Percentiles rank a stretch among this genome's conserved stretches.
Evolutionary conservation across 73 alveolate species (phyloP).

Genomic region (Symbiodinium natans): DNA sequence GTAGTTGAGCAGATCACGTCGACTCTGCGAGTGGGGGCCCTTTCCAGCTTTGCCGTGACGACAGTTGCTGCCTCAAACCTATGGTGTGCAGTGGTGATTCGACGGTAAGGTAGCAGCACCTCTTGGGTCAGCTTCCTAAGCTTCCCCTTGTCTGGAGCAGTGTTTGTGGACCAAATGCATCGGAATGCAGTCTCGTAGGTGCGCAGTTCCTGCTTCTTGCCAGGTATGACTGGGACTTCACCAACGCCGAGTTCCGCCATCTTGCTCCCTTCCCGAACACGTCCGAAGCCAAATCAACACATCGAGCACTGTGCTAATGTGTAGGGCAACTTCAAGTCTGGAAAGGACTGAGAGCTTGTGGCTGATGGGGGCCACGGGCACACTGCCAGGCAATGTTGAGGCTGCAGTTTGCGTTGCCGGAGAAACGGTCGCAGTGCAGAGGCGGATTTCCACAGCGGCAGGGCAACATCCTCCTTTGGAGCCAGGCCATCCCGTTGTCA

Average conservation of each 20-base stretch:
- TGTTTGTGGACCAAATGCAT: too few species aligned
- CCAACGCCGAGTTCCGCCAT: slow-evolving; percentile 45
- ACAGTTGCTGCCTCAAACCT: neutral
- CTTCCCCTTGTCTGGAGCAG: too few species aligned
- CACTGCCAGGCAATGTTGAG: slow-evolving; percentile 49
- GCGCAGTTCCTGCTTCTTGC: too few species aligned
- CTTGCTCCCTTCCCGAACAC: slow-evolving; percentile 46
- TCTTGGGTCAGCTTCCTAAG: neutral
- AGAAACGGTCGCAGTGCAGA: neutral
- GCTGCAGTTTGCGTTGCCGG: neutral
- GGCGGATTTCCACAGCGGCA: neutral
- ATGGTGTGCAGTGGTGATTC: neutral
- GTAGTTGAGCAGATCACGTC: neutral
- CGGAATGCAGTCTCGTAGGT: neutral
- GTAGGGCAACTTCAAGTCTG: neutral
- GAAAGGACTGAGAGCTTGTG: slow-evolving; percentile 56
- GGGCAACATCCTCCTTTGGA: neutral
- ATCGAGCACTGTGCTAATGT: neutral
- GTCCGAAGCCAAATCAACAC: neutral
- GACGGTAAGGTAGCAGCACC: neutral
- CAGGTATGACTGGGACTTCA: slow-evolving; percentile 70
- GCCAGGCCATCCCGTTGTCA: neutral
- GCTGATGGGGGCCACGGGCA: slow-evolving; percentile 40
- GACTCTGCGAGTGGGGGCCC: neutral
- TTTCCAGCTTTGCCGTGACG: neutral